Conservation (phyloP, 1,284 basidiomycete species). For the Moniliophthora roreri region DNA sequence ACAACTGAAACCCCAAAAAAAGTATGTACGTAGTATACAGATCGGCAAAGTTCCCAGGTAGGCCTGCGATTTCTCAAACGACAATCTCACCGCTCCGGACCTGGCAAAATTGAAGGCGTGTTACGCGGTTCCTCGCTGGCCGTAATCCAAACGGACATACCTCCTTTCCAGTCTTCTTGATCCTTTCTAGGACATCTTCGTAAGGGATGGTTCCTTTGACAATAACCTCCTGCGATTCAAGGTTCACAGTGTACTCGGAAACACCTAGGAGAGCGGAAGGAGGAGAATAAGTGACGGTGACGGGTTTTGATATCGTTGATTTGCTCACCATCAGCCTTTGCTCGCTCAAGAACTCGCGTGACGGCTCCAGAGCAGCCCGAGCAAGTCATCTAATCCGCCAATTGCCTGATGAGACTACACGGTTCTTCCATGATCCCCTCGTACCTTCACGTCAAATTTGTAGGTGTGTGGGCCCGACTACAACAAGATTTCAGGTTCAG, state of each 20-base stretch:
- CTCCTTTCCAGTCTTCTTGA: conserved; percentile 89
- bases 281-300: background rate
- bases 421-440: background rate
- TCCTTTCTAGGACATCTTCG: conserved; percentile 69
- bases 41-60: too few relatives aligned
- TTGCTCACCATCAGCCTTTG: conserved; percentile 60
- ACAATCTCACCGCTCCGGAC: conserved; percentile 9
- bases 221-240: conserved; percentile 71
- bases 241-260: conserved; percentile 55
- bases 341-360: conserved; percentile 67
- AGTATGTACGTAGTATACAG: too few relatives aligned
- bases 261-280: conserved; percentile 41
- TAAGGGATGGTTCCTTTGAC: conserved; percentile 66
- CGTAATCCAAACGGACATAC: conserved; percentile 28
- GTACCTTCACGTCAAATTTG: conserved; percentile 61
- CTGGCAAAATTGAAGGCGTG: background rate
- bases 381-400: conserved; percentile 70
- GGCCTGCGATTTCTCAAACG: background rate
- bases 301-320: background rate
- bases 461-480: conserved; percentile 42
- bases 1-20: too few relatives aligned
- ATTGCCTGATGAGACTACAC: background rate
- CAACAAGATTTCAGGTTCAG: too few relatives aligned
- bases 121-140: too few relatives aligned
- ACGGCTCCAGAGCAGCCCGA: conserved; percentile 81